Evolutionary conservation across 2,329 filamentous ascomycete species (phyloP).

Genomic region (Sporothrix variecibatus): DNA sequence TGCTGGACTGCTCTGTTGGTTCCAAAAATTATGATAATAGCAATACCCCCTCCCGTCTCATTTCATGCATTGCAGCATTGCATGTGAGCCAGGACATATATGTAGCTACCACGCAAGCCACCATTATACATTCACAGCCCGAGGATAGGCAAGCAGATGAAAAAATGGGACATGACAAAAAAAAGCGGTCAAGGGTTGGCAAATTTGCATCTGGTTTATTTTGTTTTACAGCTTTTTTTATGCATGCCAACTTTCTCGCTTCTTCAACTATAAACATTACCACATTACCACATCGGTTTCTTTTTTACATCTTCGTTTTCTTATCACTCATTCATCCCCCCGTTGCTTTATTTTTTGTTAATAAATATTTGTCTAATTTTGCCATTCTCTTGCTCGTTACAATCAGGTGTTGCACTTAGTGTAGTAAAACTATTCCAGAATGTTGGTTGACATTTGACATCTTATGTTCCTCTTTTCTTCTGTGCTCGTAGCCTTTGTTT

Average conservation of each 20-base stretch:
- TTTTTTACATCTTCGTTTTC: slow-evolving; percentile 1
- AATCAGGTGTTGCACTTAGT: background rate
- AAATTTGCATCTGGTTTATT: background rate
- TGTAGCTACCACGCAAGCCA: background rate
- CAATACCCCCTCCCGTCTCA: background rate
- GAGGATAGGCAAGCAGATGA: background rate
- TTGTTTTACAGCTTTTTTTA: background rate
- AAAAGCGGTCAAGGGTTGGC: background rate
- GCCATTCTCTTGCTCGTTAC: background rate
- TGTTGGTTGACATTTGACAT: background rate
- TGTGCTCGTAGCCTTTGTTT: background rate
- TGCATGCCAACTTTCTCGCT: slow-evolving; percentile 8
- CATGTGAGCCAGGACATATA: background rate
- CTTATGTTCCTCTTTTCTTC: background rate
- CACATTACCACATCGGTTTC: background rate
- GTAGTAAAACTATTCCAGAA: background rate
- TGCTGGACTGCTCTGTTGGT: background rate
- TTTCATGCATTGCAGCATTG: too few relatives aligned
- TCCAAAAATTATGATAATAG: background rate
- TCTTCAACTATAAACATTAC: background rate
- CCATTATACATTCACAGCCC: background rate
- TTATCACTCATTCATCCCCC: background rate
- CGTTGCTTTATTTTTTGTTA: slow-evolving; percentile 5
- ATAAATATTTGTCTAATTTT: background rate
- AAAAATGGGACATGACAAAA: background rate